Evolutionary conservation across 2,329 filamentous ascomycete species (phyloP).

Genomic region (Paecilomyces formosus): DNA sequence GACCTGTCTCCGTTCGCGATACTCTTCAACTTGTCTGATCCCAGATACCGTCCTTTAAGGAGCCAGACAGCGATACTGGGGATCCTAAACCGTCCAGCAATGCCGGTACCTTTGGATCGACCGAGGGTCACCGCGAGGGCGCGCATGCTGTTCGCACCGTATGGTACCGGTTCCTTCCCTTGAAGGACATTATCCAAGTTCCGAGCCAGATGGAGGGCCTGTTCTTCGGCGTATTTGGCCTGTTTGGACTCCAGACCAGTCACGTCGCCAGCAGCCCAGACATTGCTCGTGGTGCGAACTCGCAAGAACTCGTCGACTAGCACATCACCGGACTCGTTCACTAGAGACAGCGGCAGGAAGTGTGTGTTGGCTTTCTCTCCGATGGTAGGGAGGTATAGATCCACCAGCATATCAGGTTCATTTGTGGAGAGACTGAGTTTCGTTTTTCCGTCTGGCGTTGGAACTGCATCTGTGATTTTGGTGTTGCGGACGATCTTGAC

Average conservation of each 20-base stretch:
- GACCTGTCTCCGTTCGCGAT: background rate
- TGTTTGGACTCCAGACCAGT: conserved; percentile 9
- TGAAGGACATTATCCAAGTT: background rate
- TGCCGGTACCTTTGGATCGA: background rate
- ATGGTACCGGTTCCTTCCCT: background rate
- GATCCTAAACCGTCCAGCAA: background rate
- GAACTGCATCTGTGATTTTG: conserved; percentile 1
- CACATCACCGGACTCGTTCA: conserved; percentile 5
- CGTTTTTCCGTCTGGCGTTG: background rate
- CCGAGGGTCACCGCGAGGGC: background rate
- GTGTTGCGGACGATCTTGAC: conserved; percentile 7
- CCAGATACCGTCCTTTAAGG: background rate
- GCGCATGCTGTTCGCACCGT: background rate
- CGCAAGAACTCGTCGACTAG: conserved; percentile 9
- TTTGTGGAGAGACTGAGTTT: conserved; percentile 6
- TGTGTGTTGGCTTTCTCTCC: conserved; percentile 9
- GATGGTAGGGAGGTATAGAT: conserved; percentile 9
- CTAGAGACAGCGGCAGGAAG: conserved; percentile 4
- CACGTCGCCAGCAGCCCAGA: conserved; percentile 12
- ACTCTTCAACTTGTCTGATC: background rate
- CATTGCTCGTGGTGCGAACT: conserved; percentile 5
- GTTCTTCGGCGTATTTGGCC: conserved; percentile 2
- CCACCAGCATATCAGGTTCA: conserved; percentile 4
- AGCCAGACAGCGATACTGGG: background rate
- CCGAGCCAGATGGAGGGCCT: conserved; percentile 3